Conservation (phyloP, 768 basidiomycete species). For the Goffeauzyma gilvescens region DNA sequence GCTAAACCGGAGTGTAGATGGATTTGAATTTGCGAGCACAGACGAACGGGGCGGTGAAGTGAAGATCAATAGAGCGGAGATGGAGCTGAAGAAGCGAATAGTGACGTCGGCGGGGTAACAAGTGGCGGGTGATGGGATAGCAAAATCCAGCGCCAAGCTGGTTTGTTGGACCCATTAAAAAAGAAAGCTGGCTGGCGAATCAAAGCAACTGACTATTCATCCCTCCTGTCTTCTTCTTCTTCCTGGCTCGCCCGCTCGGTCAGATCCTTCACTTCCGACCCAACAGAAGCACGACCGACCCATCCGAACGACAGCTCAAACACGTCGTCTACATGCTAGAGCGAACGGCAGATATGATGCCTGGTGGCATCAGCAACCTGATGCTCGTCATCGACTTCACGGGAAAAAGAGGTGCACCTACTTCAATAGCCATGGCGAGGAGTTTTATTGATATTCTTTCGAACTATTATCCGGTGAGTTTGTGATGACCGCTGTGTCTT, state of each 20-base stretch:
- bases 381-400: constrained; percentile 11
- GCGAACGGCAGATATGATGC: constrained; percentile 10
- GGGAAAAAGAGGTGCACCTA: constrained; percentile 9
- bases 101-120: too few species aligned
- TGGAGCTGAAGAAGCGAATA: too few species aligned
- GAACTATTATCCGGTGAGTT: constrained; percentile 7
- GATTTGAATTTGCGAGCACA: too few species aligned
- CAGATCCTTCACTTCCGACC: constrained; percentile 9
- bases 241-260: background rate
- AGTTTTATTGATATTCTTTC: constrained; percentile 5
- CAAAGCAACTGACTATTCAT: background rate
- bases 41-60: too few species aligned
- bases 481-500: background rate
- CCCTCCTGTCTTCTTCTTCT: background rate
- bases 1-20: too few species aligned
- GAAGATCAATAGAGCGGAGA: too few species aligned
- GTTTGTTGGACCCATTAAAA: too few species aligned
- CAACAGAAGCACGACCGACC: constrained; percentile 10
- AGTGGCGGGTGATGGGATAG: too few species aligned
- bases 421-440: constrained; percentile 3
- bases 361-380: constrained; percentile 9
- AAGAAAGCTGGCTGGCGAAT: too few species aligned
- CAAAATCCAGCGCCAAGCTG: too few species aligned
- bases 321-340: constrained; percentile 12
- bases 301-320: constrained; percentile 4